These are phyloP conservation scores for Aspergillus quadricinctus DNA, from an alignment of 2,329 filamentous ascomycete genomes.

Conservation along the genomic window DNA sequence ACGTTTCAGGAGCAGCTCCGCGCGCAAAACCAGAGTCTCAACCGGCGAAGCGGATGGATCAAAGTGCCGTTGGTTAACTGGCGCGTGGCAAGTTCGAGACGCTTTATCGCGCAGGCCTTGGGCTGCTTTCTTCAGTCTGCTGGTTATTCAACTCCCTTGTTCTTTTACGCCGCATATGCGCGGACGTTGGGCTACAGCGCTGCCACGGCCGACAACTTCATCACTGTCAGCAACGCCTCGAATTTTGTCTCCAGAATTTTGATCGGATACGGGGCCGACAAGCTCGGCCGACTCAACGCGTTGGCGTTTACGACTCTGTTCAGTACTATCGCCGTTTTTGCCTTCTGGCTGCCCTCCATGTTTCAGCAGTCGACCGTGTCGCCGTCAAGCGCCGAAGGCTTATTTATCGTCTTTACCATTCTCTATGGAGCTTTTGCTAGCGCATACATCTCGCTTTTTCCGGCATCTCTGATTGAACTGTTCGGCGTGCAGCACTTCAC, in stretches of 20 bases:
- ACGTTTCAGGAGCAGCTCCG: conserved; percentile 15
- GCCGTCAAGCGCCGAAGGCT: conserved; percentile 11
- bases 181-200: conserved; percentile 35
- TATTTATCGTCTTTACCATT: conserved; percentile 32
- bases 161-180: conserved; percentile 38
- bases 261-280: conserved; percentile 32
- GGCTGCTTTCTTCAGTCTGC: conserved; percentile 35
- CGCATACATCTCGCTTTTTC: conserved; percentile 40
- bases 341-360: conserved; percentile 21
- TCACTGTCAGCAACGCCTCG: conserved; percentile 38
- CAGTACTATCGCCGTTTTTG: conserved; percentile 24
- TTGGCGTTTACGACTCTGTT: conserved; percentile 29
- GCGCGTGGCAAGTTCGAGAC: conserved; percentile 28
- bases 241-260: conserved; percentile 37
- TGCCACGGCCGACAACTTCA: conserved; percentile 35
- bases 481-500: conserved; percentile 37
- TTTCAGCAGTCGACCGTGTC: conserved; percentile 2
- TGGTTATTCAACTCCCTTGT: conserved; percentile 38
- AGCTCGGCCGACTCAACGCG: conserved; percentile 25
- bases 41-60: conserved; percentile 4
- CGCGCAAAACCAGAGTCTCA: background rate
- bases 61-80: conserved; percentile 32
- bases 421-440: conserved; percentile 37
- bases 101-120: conserved; percentile 34
- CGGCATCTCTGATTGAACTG: conserved; percentile 34